phyloP scores from a whole-genome alignment of 148 eudicot species.

The Silene latifolia region DNA sequence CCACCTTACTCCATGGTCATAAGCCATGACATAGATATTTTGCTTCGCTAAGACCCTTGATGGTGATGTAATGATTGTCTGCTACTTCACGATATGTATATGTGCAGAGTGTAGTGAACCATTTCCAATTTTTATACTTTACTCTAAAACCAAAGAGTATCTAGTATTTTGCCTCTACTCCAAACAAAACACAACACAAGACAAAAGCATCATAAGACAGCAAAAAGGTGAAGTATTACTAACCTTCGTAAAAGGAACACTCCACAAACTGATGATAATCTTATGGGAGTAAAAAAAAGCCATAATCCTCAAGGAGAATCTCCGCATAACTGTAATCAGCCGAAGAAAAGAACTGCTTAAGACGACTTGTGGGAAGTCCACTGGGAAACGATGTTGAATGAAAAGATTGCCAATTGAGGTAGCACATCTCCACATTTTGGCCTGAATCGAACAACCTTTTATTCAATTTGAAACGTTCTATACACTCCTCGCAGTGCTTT shows the following conservation, averaged over 20 bases:
- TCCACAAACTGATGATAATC: constrained; percentile 78
- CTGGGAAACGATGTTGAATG: constrained; percentile 49
- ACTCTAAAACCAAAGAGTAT: not conserved
- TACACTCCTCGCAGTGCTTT: constrained; percentile 73
- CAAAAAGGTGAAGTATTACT: constrained; percentile 3
- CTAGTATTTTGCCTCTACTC: not conserved
- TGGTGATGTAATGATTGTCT: no score
- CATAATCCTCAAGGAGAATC: constrained; percentile 57
- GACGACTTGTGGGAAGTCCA: constrained; percentile 51
- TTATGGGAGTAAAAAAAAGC: constrained; percentile 54
- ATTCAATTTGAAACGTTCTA: constrained; percentile 66
- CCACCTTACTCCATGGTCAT: no score
- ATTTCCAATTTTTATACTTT: not conserved
- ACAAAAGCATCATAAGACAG: not conserved
- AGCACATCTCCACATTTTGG: constrained; percentile 70
- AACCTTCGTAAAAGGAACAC: constrained; percentile 86
- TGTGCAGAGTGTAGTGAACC: no score
- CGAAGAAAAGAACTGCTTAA: constrained; percentile 37
- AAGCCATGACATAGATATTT: no score
- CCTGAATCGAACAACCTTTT: constrained; percentile 68
- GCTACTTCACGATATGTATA: no score
- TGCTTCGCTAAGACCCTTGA: no score
- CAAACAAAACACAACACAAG: not conserved
- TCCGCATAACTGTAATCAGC: constrained; percentile 69
- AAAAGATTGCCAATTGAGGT: constrained; percentile 51